Conservation (phyloP, 2,329 filamentous ascomycete species). For the Pestalotiopsis sp. region DNA sequence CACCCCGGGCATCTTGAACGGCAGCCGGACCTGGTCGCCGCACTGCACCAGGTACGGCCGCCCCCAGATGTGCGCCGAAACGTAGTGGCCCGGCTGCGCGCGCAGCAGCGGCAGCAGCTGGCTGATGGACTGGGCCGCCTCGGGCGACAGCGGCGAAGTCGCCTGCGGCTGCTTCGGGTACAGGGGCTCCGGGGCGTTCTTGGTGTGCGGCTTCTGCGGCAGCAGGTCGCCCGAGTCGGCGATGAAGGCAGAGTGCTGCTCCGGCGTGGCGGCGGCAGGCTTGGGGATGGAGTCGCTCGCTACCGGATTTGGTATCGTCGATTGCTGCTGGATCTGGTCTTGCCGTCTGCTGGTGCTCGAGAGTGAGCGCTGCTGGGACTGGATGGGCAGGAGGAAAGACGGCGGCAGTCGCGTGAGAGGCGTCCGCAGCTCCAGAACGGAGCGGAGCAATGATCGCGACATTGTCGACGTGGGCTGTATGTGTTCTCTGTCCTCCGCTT, state of each 20-base stretch:
- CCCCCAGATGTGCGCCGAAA: constrained; percentile 78
- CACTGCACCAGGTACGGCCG: constrained; percentile 78
- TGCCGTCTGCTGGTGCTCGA: constrained; percentile 33
- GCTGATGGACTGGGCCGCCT: constrained; percentile 51
- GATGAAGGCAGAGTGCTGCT: not conserved
- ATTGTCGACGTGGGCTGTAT: constrained; percentile 35
- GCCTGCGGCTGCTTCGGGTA: constrained; percentile 24
- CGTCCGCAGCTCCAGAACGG: constrained; percentile 62
- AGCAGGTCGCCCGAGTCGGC: constrained; percentile 19
- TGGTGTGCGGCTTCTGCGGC: constrained; percentile 13
- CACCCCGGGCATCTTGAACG: constrained; percentile 78
- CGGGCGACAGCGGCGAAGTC: constrained; percentile 34
- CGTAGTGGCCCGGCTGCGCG: constrained; percentile 76
- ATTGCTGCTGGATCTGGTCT: constrained; percentile 9
- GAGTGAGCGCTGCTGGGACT: constrained; percentile 40
- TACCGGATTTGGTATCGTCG: constrained; percentile 8
- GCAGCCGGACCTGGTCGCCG: constrained; percentile 76
- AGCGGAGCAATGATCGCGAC: constrained; percentile 66
- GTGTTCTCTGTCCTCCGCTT: not conserved
- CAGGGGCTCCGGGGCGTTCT: constrained; percentile 11
- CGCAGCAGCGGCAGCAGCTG: constrained; percentile 71
- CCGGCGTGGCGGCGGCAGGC: constrained; percentile 22
- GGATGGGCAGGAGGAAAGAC: constrained; percentile 54
- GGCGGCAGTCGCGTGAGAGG: constrained; percentile 49
- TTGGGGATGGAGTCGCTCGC: constrained; percentile 11